phyloP scores from a whole-genome alignment of 164 flowering plant genomes.

The Dillenia turbinata region DNA sequence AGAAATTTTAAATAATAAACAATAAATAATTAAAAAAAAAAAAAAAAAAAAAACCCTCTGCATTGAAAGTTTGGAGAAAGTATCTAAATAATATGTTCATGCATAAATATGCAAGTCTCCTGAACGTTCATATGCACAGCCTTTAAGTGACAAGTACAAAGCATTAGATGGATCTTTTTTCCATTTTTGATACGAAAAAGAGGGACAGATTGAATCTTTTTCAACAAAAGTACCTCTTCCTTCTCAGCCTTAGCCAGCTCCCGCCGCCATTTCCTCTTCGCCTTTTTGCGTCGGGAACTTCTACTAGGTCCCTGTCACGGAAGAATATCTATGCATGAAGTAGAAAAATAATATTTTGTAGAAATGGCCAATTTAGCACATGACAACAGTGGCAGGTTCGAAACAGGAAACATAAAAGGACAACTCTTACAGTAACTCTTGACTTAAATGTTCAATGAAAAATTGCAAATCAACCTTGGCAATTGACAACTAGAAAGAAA shows the following conservation, averaged over 20 bases:
- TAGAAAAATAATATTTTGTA: constrained; percentile 1
- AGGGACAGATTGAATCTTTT: not conserved
- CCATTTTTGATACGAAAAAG: not conserved
- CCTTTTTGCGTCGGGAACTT: constrained; percentile 83
- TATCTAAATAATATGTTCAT: too few relatives aligned
- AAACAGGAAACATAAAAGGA: not conserved
- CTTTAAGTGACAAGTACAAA: too few relatives aligned
- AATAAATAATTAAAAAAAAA: too few relatives aligned
- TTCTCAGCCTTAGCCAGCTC: constrained; percentile 37
- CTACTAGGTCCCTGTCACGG: constrained; percentile 65
- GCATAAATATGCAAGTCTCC: too few relatives aligned
- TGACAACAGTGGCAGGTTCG: too few relatives aligned
- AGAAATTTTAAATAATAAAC: too few relatives aligned
- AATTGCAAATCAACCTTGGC: not conserved
- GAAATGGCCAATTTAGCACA: not conserved
- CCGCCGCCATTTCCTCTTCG: constrained; percentile 67
- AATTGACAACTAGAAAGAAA: not conserved
- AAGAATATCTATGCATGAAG: constrained; percentile 7
- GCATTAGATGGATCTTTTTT: too few relatives aligned
- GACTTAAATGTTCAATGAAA: not conserved
- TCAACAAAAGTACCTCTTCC: constrained; percentile 33
- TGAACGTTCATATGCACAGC: too few relatives aligned
- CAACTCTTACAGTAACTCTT: too few relatives aligned
- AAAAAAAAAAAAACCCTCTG: too few relatives aligned
- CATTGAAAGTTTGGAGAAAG: too few relatives aligned